Conservation (phyloP, 176 grass and related monocot species). For the Chrysopogon serrulatus region DNA sequence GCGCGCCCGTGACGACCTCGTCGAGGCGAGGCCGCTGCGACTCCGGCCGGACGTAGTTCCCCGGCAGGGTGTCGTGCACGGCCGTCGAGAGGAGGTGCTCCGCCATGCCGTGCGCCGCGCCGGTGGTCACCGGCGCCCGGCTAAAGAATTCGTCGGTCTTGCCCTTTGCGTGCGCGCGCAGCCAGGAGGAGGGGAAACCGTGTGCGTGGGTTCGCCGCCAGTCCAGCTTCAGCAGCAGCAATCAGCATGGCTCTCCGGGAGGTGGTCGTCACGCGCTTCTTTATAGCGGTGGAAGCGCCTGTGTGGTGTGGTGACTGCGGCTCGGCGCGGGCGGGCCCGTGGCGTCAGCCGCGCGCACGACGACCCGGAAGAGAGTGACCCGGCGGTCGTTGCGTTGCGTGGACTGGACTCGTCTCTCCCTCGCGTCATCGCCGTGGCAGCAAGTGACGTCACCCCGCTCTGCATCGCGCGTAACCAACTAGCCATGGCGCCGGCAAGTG, state of each 20-base stretch:
- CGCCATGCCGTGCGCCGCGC: conserved; percentile 43
- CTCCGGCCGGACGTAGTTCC: conserved; percentile 50
- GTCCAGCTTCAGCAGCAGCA: background rate
- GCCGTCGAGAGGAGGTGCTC: conserved; percentile 52
- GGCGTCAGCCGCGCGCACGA: background rate
- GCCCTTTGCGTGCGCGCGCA: background rate
- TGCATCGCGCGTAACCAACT: background rate
- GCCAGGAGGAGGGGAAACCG: background rate
- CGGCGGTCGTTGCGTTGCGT: background rate
- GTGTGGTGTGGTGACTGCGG: background rate
- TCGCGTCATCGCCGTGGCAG: background rate
- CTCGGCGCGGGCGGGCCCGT: background rate
- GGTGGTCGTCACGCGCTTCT: background rate
- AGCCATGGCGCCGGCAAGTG: background rate
- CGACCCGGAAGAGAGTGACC: background rate
- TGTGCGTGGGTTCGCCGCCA: too few species aligned
- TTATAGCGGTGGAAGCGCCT: background rate
- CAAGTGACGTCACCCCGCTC: background rate
- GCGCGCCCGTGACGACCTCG: conserved; percentile 39
- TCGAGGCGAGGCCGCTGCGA: conserved; percentile 47
- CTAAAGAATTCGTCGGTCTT: too few species aligned
- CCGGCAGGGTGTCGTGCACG: conserved; percentile 36
- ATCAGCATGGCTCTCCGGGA: conserved; percentile 5
- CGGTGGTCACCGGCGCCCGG: too few species aligned
- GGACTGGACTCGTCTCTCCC: background rate